These are phyloP conservation scores for Gliomastix tumulicola DNA, from an alignment of 2,329 filamentous ascomycete species.

Conservation along the genomic window DNA sequence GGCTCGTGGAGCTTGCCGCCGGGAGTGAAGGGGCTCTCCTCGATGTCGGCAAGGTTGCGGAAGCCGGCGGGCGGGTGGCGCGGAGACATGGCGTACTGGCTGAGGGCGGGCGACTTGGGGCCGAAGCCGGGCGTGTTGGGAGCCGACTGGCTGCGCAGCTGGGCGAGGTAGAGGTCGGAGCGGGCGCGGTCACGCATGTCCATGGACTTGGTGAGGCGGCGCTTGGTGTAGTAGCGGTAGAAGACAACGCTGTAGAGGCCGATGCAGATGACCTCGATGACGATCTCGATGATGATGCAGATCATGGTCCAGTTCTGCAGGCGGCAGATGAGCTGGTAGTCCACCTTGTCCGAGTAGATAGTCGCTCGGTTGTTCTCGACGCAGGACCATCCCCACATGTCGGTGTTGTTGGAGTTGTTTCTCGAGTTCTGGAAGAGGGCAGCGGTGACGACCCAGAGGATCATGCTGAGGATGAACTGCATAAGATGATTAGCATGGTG, in stretches of 20 bases:
- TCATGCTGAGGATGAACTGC: conserved; percentile 77
- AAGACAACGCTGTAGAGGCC: conserved; percentile 90
- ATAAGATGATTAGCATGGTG: conserved; percentile 4
- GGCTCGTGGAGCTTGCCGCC: conserved; percentile 50
- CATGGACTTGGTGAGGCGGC: conserved; percentile 94
- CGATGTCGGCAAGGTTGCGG: conserved; percentile 39
- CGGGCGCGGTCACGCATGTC: conserved; percentile 88
- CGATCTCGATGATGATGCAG: conserved; percentile 94
- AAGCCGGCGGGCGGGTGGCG: conserved; percentile 53
- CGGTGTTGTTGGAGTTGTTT: conserved; percentile 64
- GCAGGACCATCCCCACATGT: conserved; percentile 99
- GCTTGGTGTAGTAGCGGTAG: conserved; percentile 96
- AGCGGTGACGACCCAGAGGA: conserved; percentile 87
- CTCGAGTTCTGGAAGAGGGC: conserved; percentile 75
- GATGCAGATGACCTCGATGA: conserved; percentile 87
- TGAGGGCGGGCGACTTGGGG: conserved; percentile 48
- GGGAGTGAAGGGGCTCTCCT: conserved; percentile 44
- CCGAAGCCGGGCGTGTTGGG: conserved; percentile 91
- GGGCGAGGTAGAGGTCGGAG: conserved; percentile 88
- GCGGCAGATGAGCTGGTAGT: conserved; percentile 87
- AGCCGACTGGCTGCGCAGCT: conserved; percentile 76
- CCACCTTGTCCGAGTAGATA: conserved; percentile 71
- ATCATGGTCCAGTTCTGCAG: conserved; percentile 91
- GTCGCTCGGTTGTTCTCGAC: conserved; percentile 76
- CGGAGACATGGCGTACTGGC: conserved; percentile 47